Evolutionary conservation across 331 rosid species (phyloP).

Genomic region (Pyrus hybrid): DNA sequence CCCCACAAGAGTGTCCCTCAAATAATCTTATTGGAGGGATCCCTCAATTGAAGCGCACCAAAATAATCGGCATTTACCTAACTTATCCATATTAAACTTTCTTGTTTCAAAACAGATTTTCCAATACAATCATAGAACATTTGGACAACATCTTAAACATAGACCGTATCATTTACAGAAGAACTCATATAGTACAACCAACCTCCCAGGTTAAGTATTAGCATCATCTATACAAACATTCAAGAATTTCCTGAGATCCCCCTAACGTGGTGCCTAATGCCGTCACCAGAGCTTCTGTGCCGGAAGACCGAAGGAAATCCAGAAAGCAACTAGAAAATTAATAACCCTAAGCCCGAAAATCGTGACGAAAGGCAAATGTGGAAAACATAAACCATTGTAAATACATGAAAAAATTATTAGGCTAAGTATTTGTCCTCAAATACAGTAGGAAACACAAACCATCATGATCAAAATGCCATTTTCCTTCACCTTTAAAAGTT

Average conservation of each 20-base stretch:
- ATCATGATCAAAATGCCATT: constrained; percentile 16
- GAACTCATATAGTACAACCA: not conserved
- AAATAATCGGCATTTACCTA: not conserved
- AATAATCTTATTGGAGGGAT: not conserved
- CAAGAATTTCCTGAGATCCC: not conserved
- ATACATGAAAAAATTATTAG: not conserved
- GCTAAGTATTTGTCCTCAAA: not conserved
- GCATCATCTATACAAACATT: not conserved
- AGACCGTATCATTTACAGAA: not conserved
- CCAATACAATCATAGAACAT: not conserved
- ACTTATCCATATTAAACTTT: not conserved
- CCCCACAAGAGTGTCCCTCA: not conserved
- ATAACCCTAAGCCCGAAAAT: not conserved
- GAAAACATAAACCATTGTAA: not conserved
- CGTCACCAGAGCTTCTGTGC: not conserved
- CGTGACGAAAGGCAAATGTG: not conserved
- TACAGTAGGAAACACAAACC: not conserved
- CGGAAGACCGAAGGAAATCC: not conserved
- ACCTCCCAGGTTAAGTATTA: not conserved
- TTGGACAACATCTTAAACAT: not conserved
- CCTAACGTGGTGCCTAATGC: not conserved
- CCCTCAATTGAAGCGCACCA: not conserved
- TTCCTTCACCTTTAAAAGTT: constrained; percentile 21
- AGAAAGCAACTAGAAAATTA: not conserved
- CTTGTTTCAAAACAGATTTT: not conserved